Base-by-base conservation (phyloP, 257 asterid genomes). In the Jacaranda copaia region DNA sequence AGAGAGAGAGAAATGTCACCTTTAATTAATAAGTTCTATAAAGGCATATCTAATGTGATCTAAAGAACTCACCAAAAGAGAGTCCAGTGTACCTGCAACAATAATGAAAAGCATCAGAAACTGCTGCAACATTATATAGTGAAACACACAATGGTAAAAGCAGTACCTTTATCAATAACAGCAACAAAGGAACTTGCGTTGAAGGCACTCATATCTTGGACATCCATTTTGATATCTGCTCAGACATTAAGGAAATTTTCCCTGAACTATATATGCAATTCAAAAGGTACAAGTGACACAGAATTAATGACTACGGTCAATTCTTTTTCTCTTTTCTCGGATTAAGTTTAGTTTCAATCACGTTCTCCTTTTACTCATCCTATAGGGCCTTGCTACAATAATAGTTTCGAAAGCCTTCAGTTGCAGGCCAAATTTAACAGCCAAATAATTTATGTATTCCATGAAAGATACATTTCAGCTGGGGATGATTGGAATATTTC, bases 71-170 rank as follows among this genome's bases (percentile, higher is more conserved):
- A 90, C 96, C 94, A 92, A 72, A 73, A 92, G 91, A 76, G 97
- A 86, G 84, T 92, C 96, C 86, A 90, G 79, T 73, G 96, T 92
- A 51, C 97, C 96, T 92, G 89, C 75, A 81, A 78, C 79, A 79
- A 78, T 67, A 70, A 58, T 11, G 62, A 70, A 79, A 73, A 85
- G 56, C 75, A 79, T 89, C 82, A 91, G 86, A 79, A 77, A 84
- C 53, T 32, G 73, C 52, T 46, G 59, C 40, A 40, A 78, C 57
- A 72, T 15, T 40, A 42, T 74, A 57, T 73, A 81, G 48, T 43
- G 9, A 69, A 63, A 57, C 36, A 25, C 48, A 79, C 32, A 45
- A 15, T n/a, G 46, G 72, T 32, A 43, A 45, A 60, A 64, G 55
- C 20, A 51, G 65, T 84, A 89, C 96, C 96, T 92, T 90, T 92